phyloP scores from a whole-genome alignment of 495 filamentous ascomycete genomes.

The Xylaria cubensis region DNA sequence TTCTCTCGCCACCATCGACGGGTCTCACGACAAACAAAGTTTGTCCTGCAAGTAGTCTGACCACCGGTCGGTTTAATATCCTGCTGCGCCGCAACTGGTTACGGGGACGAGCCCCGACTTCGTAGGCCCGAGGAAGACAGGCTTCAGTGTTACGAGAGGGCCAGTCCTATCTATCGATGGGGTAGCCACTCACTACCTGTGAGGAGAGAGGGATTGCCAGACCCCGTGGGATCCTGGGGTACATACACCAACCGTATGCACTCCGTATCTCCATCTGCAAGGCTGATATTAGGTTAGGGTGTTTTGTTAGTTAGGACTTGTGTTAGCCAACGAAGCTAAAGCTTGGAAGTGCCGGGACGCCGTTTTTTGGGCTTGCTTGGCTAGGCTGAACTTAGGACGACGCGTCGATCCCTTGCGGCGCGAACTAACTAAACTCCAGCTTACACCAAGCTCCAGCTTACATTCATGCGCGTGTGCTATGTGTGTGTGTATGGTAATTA shows the following conservation, averaged over 20 bases:
- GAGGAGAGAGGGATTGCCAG: not conserved
- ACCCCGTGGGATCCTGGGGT: not conserved
- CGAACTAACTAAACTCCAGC: not conserved
- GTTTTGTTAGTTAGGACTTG: not conserved
- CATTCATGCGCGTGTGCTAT: no score
- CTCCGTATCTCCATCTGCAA: not conserved
- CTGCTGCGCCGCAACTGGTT: slow-evolving; percentile 13
- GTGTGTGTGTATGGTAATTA: not conserved
- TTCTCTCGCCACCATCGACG: not conserved
- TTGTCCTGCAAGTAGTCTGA: slow-evolving; percentile 1
- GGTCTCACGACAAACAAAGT: not conserved
- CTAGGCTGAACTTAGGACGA: slow-evolving; percentile 8
- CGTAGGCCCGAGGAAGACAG: not conserved
- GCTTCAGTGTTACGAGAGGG: slow-evolving; percentile 1
- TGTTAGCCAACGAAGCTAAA: not conserved
- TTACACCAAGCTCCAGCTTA: not conserved
- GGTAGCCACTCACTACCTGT: not conserved
- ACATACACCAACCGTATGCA: not conserved
- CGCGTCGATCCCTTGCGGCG: not conserved
- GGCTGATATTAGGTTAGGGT: slow-evolving; percentile 3
- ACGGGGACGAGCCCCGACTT: not conserved
- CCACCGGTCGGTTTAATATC: slow-evolving; percentile 26
- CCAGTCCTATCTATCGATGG: not conserved
- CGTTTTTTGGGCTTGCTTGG: not conserved
- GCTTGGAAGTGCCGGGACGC: not conserved